These are phyloP conservation scores for Lizonia empirigonia DNA, from an alignment of 2,329 filamentous ascomycete genomes.

Conservation along the genomic window DNA sequence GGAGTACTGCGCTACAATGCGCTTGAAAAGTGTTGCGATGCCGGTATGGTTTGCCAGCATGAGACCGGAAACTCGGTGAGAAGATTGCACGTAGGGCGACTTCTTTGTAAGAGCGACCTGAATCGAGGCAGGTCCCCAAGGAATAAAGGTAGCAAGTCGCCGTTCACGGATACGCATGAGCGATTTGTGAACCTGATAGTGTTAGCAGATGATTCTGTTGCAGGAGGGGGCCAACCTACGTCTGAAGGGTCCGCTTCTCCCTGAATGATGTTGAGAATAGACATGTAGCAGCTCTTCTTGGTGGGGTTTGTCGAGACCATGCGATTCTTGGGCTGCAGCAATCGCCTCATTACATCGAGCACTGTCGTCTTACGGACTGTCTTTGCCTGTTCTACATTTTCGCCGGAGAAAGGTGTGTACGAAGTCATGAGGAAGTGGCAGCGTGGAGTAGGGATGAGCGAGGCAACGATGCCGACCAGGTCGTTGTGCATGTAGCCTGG, in stretches of 20 bases:
- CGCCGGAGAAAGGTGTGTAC: conserved; percentile 96
- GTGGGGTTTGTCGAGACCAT: conserved; percentile 97
- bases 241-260: conserved; percentile 98
- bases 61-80: conserved; percentile 90
- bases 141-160: conserved; percentile 92
- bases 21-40: conserved; percentile 94
- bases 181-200: conserved; percentile 81
- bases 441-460: conserved; percentile 91
- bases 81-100: conserved; percentile 93
- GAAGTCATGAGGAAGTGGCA: conserved; percentile 99
- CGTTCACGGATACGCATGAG: conserved; percentile 93
- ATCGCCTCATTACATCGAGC: conserved; percentile 92
- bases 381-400: conserved; percentile 95
- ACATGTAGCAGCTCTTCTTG: conserved; percentile 99
- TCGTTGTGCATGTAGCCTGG: conserved; percentile 99
- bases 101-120: conserved; percentile 97
- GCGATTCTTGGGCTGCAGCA: conserved; percentile 96
- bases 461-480: conserved; percentile 93
- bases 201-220: conserved; percentile 13
- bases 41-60: conserved; percentile 99
- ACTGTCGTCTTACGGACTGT: conserved; percentile 98
- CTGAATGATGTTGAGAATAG: conserved; percentile 98
- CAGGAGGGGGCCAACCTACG: conserved; percentile 50
- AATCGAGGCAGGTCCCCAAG: conserved; percentile 97
- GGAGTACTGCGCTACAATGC: conserved; percentile 91